Conservation (phyloP, 2,329 filamentous ascomycete species). For the Dactylellina parvicollis region DNA sequence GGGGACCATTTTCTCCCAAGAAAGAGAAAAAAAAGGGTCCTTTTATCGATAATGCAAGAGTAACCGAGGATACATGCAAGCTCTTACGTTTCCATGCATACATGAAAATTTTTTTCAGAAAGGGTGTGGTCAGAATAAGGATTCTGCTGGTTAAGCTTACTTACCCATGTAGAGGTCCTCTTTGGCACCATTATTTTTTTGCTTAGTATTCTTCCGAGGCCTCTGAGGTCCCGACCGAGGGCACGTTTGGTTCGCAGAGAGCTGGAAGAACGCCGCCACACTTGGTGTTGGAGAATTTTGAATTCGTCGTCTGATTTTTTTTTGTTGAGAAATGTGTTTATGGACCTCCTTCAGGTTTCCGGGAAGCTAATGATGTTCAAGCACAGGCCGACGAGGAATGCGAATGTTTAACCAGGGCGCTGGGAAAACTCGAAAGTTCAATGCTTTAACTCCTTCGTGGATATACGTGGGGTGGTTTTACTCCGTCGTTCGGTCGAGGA, state of each 20-base stretch:
- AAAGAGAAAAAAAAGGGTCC: no score
- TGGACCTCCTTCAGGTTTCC: not conserved
- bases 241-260: not conserved
- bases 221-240: conserved; percentile 6
- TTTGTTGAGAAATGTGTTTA: conserved; percentile 24
- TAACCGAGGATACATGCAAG: no score
- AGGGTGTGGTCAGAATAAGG: conserved; percentile 3
- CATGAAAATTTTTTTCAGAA: not conserved
- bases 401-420: conserved; percentile 11
- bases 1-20: no score
- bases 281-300: not conserved
- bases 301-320: not conserved
- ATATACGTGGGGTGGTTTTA: not conserved
- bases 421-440: no score
- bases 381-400: not conserved
- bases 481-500: not conserved
- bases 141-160: no score
- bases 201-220: not conserved
- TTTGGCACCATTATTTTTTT: conserved; percentile 30
- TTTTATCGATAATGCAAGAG: conserved; percentile 43
- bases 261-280: not conserved
- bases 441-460: no score
- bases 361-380: conserved; percentile 13
- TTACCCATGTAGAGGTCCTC: conserved; percentile 50
- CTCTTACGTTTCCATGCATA: not conserved